Evolutionary conservation across 2,329 filamentous ascomycete species (phyloP).

Genomic region (Fusarium liriodendri): DNA sequence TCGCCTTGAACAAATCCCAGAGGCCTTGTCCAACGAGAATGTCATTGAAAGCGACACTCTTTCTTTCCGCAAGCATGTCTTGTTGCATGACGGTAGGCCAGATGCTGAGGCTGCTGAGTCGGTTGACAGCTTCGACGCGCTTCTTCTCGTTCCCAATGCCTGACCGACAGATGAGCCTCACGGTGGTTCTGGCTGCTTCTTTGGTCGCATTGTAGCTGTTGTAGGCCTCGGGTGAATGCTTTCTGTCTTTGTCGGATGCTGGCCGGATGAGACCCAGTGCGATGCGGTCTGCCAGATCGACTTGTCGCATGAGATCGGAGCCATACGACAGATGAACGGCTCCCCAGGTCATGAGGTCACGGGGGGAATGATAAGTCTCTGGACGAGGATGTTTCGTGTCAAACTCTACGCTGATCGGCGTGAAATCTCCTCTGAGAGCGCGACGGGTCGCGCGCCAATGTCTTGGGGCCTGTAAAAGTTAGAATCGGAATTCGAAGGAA

Average conservation of each 20-base stretch:
- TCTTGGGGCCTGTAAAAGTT: too few species aligned
- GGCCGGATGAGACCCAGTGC: not conserved
- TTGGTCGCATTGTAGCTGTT: too few species aligned
- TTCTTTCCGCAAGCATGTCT: rapidly evolving
- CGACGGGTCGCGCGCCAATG: slow-evolving; percentile 8
- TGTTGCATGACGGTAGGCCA: rapidly evolving
- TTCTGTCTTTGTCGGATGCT: rapidly evolving
- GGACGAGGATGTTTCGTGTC: too few species aligned
- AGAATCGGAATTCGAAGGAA: too few species aligned
- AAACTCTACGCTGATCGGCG: not conserved
- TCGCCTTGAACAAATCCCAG: rapidly evolving
- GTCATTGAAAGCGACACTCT: not conserved
- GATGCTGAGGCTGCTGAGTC: rapidly evolving
- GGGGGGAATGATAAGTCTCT: too few species aligned
- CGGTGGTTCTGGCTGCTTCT: too few species aligned
- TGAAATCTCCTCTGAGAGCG: not conserved
- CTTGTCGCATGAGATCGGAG: not conserved
- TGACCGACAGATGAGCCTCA: rapidly evolving
- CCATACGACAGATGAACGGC: too few species aligned
- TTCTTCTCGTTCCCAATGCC: not conserved
- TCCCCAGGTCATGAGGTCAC: too few species aligned
- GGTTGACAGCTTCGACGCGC: not conserved
- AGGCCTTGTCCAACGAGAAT: not conserved
- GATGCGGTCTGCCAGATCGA: not conserved
- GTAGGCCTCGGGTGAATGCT: not conserved